Base-by-base conservation (phyloP, 805 yeast genomes). In the Metschnikowia bowlesiae region DNA sequence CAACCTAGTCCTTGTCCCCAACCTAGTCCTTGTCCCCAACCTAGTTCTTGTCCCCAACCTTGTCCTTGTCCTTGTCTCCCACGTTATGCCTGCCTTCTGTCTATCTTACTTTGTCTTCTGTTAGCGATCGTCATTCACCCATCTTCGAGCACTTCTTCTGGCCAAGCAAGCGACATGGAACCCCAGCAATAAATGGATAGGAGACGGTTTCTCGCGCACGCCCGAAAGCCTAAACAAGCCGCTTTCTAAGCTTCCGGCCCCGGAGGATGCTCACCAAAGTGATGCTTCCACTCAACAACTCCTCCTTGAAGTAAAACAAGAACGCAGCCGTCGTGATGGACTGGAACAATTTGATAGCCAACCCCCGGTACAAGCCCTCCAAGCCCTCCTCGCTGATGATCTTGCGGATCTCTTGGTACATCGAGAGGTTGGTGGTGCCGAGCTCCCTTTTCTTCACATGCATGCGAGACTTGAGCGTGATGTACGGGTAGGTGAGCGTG, bases 311-410 rank as follows among this genome's bases (percentile, higher is more conserved):
- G 68, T 84, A 87, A 64, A 91, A 91, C 62, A 91, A 75, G 60
- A 91, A 87, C 0, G 96, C 97, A 2, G 96, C 92, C 37, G 96
- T 89, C 51, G 85, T 66, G 43, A 92, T 89, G 53, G 91, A 82
- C 70, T 91, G 98, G 28, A 84, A 67, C 53, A 92, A 75, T 69
- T 91, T 91, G 48, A 90, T 82, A 48, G 80, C 72, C 53, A 91
- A 77, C 1, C 98, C 98, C 45, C 84, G 82, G 71, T 90, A 91
- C 53, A 91, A 81, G 1, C 90, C 87, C 37, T 75, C 73, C 40
- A 88, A 55, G 9, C 97, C 96, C 64, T 89, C 96, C 44, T 78
- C 80, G 42, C 68, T 64, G 45, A 85, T 68, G 50, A 89, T 86
- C 59, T 82, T 76, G 53, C 69, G 67, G 61, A 86, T 74, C 64